Evolutionary conservation across 768 basidiomycete species (phyloP).

Genomic region (Rhodosporidiobolus odoratus): DNA sequence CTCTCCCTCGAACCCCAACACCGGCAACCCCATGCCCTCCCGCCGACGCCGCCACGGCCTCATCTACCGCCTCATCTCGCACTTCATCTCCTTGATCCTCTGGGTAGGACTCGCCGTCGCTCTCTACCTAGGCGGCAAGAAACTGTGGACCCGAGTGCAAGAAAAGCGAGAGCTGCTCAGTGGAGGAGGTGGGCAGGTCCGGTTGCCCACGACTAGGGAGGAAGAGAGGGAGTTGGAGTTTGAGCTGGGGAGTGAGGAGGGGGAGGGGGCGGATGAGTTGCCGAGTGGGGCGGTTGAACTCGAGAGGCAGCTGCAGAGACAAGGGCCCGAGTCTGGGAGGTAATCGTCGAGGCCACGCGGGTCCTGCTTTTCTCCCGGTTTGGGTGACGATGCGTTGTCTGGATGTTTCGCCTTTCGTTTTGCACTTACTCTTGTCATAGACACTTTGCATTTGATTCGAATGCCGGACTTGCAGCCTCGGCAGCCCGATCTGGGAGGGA

Average conservation of each 20-base stretch:
- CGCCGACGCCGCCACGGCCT: neutral
- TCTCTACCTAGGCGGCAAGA: neutral
- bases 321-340: no score
- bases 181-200: neutral
- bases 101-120: neutral
- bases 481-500: no score
- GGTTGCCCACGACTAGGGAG: neutral
- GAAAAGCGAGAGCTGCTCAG: neutral
- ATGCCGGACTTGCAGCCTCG: no score
- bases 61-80: neutral
- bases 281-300: neutral
- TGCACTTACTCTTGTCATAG: no score
- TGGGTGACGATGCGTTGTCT: no score
- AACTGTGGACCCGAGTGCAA: neutral
- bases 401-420: no score
- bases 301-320: neutral
- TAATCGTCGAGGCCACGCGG: no score
- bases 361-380: no score
- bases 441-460: no score
- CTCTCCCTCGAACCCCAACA: neutral
- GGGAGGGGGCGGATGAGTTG: neutral
- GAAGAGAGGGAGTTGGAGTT: constrained; percentile 1
- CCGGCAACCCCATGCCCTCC: neutral
- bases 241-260: neutral
- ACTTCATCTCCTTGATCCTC: neutral